Evolutionary conservation across 1,284 basidiomycete genomes (phyloP).

Genomic region (Cryptococcus depauperatus): DNA sequence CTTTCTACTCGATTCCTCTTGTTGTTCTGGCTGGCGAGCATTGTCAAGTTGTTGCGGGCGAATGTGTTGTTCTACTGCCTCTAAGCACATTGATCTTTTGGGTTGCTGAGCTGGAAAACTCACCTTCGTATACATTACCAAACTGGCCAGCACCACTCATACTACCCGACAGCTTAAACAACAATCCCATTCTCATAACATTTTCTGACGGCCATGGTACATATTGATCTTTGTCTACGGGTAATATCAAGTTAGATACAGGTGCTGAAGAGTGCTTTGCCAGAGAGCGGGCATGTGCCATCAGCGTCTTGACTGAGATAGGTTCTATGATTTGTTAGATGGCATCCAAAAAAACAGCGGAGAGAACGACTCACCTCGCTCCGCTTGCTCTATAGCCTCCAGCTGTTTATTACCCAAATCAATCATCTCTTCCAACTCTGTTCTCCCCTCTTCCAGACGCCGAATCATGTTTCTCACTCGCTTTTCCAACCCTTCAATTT

Average conservation of each 20-base stretch:
- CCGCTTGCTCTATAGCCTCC: slow-evolving; percentile 25
- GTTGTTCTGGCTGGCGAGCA: slow-evolving; percentile 9
- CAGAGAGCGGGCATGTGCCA: slow-evolving; percentile 33
- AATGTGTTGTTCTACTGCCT: background rate
- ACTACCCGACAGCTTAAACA: slow-evolving; percentile 38
- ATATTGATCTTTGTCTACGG: slow-evolving; percentile 24
- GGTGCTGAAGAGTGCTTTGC: slow-evolving; percentile 34
- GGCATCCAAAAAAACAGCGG: background rate
- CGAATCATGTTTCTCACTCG: slow-evolving; percentile 18
- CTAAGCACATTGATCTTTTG: too few relatives aligned
- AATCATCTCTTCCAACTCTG: slow-evolving; percentile 30
- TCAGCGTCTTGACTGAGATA: slow-evolving; percentile 18
- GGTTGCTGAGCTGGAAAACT: slow-evolving; percentile 6
- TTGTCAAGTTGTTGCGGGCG: slow-evolving; percentile 1
- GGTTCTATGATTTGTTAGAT: slow-evolving; percentile 17
- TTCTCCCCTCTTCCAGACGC: slow-evolving; percentile 23
- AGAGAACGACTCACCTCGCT: slow-evolving; percentile 19
- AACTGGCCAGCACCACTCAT: slow-evolving; percentile 36
- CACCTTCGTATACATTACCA: slow-evolving; percentile 28
- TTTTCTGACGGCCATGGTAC: slow-evolving; percentile 38
- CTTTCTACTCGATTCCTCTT: slow-evolving; percentile 28
- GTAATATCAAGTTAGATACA: slow-evolving; percentile 21
- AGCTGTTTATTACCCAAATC: slow-evolving; percentile 16
- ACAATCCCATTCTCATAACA: slow-evolving; percentile 35
- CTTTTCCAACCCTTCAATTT: slow-evolving; percentile 26